Base-by-base conservation (phyloP, 768 basidiomycete genomes). In the Tricholoma sp. region DNA sequence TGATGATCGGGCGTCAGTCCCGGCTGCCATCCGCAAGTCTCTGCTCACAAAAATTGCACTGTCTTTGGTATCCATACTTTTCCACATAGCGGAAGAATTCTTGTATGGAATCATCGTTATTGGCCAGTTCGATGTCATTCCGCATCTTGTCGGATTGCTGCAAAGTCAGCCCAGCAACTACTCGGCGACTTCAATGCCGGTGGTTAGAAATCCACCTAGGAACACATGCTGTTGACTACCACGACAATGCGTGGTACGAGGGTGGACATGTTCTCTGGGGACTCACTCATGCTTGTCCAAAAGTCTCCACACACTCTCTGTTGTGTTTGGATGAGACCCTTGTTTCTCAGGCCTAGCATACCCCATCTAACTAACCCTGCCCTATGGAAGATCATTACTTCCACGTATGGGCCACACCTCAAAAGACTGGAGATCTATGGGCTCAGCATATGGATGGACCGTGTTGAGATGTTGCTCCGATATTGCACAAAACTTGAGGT, bases 101-200 rank as follows among this genome's bases (percentile, higher is more conserved):
- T 35, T 57, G 41, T 54, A 59, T 21, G 59, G 53, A 41, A 50
- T 50, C 5, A 45, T 59, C 16, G 53, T 53, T 11, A 50, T 59
- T 16, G 19, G 39, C 32, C 50, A 45, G 8, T 57, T 59, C 18
- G 12, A 52, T 16, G 47, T 31, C 19, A 35, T 59, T n/a, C n/a
- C n/a, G n/a, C n/a, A n/a, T n/a, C n/a, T n/a, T n/a, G n/a, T n/a
- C n/a, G n/a, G n/a, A n/a, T 4, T 41, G 4, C 39, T 41, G 4
- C 39, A 41, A 41, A 41, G 39, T 35, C 43, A 4, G 56, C 52
- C 16, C 8, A 39, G 10, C 35, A 43, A 21, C 50, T 57, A 7
- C n/a, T n/a, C n/a, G n/a, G n/a, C n/a, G n/a, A n/a, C n/a, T n/a
- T n/a, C n/a, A n/a, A n/a, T n/a, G n/a, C n/a, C n/a, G n/a, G n/a